Base-by-base conservation (phyloP, 345 rosid genomes). In the Dimocarpus longan region DNA sequence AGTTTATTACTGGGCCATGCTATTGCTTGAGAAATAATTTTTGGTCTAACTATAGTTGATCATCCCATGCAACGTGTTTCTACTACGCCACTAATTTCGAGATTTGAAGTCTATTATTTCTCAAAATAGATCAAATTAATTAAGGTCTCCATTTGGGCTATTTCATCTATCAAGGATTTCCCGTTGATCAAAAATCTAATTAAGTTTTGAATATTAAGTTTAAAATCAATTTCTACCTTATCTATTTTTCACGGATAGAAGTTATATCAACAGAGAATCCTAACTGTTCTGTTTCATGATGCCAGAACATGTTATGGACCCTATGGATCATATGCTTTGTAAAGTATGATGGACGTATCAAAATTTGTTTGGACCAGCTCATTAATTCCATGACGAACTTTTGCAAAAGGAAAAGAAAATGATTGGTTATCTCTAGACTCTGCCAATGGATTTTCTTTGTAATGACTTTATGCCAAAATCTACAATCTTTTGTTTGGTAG, bases 401-500 rank as follows among this genome's bases (percentile, higher is more conserved):
- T 44, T 32, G 57, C 42, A n/a, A 26, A 70, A 59, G 76, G 32
- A 71, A 62, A 32, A 37, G 15, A 13, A 22, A 22, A 40, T 26
- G 73, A 75, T 71, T 67, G 73, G 44, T 12, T 18, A 40, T 50
- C 70, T 57, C 72, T 40, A 42, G 42, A 64, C 79, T 52, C 68
- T 64, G 76, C 62, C 64, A 70, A 40, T 64, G 60, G 76, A 57
- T 32, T 71, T 64, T 46, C 8, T 75, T 56, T 70, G 32, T 5
- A 42, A 37, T 28, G 50, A 28, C 78, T 66, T 75, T 75, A 46
- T 75, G 71, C 78, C 71, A 75, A 65, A 65, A 75, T 75, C 78
- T 75, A 28, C 4, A 19, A 37, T 65, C 50, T 76, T 76, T 21
- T 15, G 37, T 76, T 76, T n/a, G 13, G 79, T 76, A 76, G 73